These are phyloP conservation scores for Tinospora cordifolia DNA, from an alignment of 164 flowering plant genomes.

Conservation along the genomic window DNA sequence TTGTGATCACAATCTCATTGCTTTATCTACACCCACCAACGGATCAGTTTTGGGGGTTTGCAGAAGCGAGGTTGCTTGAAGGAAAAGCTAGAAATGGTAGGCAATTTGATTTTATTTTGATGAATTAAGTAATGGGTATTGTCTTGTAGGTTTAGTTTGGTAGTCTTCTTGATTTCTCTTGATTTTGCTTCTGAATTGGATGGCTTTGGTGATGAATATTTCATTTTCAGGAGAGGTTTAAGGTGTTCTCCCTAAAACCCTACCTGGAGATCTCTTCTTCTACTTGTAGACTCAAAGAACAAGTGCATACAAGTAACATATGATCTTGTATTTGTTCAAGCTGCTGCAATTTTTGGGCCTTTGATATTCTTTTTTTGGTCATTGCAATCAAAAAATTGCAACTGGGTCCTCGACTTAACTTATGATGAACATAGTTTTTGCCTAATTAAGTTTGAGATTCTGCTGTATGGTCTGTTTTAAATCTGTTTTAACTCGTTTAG, in stretches of 20 bases:
- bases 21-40: conserved; percentile 33
- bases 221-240: neutral
- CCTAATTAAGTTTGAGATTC: neutral
- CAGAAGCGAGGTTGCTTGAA: conserved; percentile 27
- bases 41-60: conserved; percentile 28
- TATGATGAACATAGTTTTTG: neutral
- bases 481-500: neutral
- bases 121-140: neutral
- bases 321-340: neutral
- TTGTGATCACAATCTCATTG: conserved; percentile 38
- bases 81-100: conserved; percentile 25
- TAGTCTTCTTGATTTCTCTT: neutral
- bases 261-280: neutral
- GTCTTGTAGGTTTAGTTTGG: neutral
- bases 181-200: too few relatives aligned
- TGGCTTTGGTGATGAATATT: too few relatives aligned
- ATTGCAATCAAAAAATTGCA: neutral
- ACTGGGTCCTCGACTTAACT: neutral
- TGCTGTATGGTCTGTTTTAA: too few relatives aligned
- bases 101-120: neutral
- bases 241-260: neutral
- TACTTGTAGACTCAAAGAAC: neutral
- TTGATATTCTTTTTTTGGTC: neutral
- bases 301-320: neutral
- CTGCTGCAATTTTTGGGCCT: neutral